A percentile compares a stretch with the other conserved stretches of the same genome.
These are phyloP conservation scores for Heimioporus retisporus DNA, from an alignment of 1,284 basidiomycete genomes.

Conservation along the genomic window DNA sequence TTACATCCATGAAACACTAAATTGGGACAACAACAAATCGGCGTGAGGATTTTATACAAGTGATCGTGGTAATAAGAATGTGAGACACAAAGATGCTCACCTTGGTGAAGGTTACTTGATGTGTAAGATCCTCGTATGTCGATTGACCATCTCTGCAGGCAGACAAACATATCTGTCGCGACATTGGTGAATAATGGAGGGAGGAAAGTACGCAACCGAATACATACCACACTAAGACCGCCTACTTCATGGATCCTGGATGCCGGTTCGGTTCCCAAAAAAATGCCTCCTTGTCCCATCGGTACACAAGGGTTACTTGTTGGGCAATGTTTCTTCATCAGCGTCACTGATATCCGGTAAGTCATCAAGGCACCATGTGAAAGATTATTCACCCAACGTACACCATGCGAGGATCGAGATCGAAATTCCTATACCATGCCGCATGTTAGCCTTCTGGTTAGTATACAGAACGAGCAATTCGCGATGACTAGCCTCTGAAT, in stretches of 20 bases:
- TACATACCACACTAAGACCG: conserved; percentile 1
- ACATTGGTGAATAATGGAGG: not conserved
- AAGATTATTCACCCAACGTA: not conserved
- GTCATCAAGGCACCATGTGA: not conserved
- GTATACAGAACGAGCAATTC: not conserved
- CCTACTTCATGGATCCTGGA: not conserved
- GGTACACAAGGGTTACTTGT: no score
- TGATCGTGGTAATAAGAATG: no score
- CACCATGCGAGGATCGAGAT: not conserved
- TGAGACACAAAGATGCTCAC: not conserved
- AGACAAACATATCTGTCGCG: not conserved
- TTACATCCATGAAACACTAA: conserved; percentile 3
- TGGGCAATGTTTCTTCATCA: no score
- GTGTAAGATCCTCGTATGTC: conserved; percentile 1
- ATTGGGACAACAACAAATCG: not conserved
- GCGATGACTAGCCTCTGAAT: conserved; percentile 1
- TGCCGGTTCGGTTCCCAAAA: no score
- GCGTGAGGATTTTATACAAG: no score
- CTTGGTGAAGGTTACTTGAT: not conserved
- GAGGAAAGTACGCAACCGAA: not conserved
- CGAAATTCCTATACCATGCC: not conserved
- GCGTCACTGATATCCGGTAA: no score
- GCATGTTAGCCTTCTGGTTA: not conserved
- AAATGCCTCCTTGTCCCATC: no score
- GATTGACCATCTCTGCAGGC: conserved; percentile 3